Evolutionary conservation across 139 green algal species (phyloP).

Genomic region (Tetraselmis chui): DNA sequence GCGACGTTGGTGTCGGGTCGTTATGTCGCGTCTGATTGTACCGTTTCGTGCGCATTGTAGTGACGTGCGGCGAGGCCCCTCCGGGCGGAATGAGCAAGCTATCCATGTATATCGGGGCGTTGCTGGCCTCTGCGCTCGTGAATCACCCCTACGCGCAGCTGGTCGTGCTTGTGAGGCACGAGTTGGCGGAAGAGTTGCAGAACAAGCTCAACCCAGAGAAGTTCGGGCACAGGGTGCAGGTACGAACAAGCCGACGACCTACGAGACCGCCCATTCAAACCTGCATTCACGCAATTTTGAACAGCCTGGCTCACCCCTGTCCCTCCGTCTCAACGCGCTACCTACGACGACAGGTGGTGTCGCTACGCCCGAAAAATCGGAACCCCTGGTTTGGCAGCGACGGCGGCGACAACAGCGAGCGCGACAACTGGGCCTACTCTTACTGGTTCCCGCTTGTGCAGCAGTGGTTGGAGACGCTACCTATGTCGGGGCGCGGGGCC

Average conservation of each 20-base stretch:
- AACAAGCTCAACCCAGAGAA: neutral
- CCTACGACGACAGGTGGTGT: neutral
- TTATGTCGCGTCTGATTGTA: too few relatives aligned
- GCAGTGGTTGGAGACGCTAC: neutral
- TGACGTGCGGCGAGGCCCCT: neutral
- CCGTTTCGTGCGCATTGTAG: too few relatives aligned
- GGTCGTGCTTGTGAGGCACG: neutral
- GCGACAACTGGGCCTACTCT: neutral
- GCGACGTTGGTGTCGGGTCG: too few relatives aligned
- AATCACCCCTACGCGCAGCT: neutral
- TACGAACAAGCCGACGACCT: too few relatives aligned
- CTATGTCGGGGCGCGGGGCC: neutral
- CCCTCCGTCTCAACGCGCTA: too few relatives aligned
- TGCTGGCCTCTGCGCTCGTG: neutral
- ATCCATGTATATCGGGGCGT: neutral
- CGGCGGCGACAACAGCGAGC: neutral
- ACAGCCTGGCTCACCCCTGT: too few relatives aligned
- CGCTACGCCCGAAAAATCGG: neutral
- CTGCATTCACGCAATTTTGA: too few relatives aligned
- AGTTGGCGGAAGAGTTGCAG: neutral
- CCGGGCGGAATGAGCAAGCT: neutral
- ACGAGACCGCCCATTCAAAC: too few relatives aligned
- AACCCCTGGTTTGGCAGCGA: neutral
- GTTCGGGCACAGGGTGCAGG: neutral
- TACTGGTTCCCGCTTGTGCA: neutral